Percentiles rank a stretch among this genome's conserved stretches.
phyloP scores from a whole-genome alignment of 1,284 basidiomycete species.

The Malassezia brasiliensis region DNA sequence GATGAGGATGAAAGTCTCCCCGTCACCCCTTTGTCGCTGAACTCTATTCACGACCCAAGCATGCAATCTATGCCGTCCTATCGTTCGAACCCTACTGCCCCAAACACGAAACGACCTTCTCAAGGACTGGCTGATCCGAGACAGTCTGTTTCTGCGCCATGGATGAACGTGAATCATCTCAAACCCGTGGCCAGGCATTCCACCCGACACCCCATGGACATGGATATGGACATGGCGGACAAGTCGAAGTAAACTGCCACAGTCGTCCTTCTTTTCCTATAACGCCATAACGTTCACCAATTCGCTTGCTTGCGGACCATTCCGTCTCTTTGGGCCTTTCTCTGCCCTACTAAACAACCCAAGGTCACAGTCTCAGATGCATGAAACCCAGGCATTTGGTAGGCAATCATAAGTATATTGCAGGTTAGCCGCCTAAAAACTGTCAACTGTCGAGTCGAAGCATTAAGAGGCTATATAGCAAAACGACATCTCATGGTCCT shows the following conservation, averaged over 20 bases:
- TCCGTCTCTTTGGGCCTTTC: no score
- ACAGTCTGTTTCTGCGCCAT: background rate
- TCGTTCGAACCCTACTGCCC: background rate
- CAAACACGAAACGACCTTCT: background rate
- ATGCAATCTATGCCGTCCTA: background rate
- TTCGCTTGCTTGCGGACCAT: no score
- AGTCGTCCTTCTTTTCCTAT: background rate
- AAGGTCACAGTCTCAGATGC: no score
- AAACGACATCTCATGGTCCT: background rate
- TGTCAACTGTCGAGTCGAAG: slow-evolving; percentile 2
- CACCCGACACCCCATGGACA: background rate
- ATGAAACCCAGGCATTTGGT: background rate
- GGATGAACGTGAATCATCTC: background rate
- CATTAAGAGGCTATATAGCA: background rate
- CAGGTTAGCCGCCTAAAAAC: slow-evolving; percentile 3
- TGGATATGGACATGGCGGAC: slow-evolving; percentile 2
- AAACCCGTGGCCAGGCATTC: slow-evolving; percentile 14
- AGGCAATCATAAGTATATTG: slow-evolving; percentile 12
- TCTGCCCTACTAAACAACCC: no score
- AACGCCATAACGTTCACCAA: background rate
- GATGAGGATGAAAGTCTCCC: slow-evolving; percentile 47
- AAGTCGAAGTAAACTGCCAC: background rate
- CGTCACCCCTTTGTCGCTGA: slow-evolving; percentile 42
- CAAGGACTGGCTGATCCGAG: background rate
- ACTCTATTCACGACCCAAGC: slow-evolving; percentile 31